Evolutionary conservation across 2,329 filamentous ascomycete species (phyloP).

Genomic region (Claviceps quebecensis): DNA sequence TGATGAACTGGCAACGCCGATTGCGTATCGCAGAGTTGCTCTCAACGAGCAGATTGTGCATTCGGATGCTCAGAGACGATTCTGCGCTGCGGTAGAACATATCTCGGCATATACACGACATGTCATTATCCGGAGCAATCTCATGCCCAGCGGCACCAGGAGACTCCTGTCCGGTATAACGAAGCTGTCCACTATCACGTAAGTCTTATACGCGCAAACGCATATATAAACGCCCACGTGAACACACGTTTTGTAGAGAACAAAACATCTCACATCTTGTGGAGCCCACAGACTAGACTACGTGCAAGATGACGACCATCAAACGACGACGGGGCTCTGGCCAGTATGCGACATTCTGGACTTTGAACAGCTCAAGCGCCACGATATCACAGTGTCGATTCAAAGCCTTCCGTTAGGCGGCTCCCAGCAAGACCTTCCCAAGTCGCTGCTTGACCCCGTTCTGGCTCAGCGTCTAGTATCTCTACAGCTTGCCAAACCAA

Average conservation of each 20-base stretch:
- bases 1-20: slow-evolving; percentile 25
- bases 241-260: too few relatives aligned
- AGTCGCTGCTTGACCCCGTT: slow-evolving; percentile 24
- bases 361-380: not conserved
- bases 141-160: slow-evolving; percentile 23
- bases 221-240: too few relatives aligned
- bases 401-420: not conserved
- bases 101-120: slow-evolving; percentile 26
- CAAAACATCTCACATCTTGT: not conserved
- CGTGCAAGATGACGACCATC: slow-evolving; percentile 13
- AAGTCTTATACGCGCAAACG: slow-evolving; percentile 4
- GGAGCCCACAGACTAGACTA: slow-evolving; percentile 24
- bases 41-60: slow-evolving; percentile 25
- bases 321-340: not conserved
- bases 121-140: slow-evolving; percentile 24
- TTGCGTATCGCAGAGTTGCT: slow-evolving; percentile 25
- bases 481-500: slow-evolving; percentile 24
- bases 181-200: slow-evolving; percentile 27
- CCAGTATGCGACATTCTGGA: not conserved
- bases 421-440: slow-evolving; percentile 1
- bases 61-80: slow-evolving; percentile 17
- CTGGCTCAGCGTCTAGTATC: slow-evolving; percentile 25
- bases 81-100: slow-evolving; percentile 20
- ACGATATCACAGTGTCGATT: not conserved
- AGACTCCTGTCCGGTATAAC: slow-evolving; percentile 21